Conservation (phyloP, 2,329 filamentous ascomycete genomes). For the Cercospora citrullina region DNA sequence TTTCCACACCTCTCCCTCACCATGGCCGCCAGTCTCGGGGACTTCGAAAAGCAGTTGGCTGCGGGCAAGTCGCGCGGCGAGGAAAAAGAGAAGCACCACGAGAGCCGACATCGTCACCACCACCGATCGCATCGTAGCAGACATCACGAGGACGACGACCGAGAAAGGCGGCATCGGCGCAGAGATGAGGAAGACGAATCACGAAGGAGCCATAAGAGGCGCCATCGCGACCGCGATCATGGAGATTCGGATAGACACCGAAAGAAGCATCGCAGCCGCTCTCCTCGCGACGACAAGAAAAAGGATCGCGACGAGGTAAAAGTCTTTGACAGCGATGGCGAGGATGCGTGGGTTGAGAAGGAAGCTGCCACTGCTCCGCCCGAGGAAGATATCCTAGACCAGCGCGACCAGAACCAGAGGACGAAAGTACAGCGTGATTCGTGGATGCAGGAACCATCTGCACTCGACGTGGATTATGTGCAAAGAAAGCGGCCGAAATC, state of each 20-base stretch:
- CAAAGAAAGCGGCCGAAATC: conserved; percentile 56
- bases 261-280: conserved; percentile 35
- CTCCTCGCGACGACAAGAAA: conserved; percentile 38
- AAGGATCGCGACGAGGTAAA: conserved; percentile 31
- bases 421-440: conserved; percentile 67
- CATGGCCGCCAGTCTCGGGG: conserved; percentile 59
- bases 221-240: conserved; percentile 50
- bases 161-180: conserved; percentile 50
- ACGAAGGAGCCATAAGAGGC: background rate
- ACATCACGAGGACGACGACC: conserved; percentile 44
- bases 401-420: conserved; percentile 42
- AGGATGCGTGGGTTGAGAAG: conserved; percentile 51
- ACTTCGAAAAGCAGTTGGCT: conserved; percentile 77
- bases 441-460: conserved; percentile 91
- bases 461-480: conserved; percentile 80
- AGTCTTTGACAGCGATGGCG: conserved; percentile 44
- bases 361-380: conserved; percentile 45
- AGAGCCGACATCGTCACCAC: conserved; percentile 41
- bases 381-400: conserved; percentile 48
- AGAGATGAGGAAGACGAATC: conserved; percentile 5
- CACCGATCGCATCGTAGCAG: conserved; percentile 46
- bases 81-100: conserved; percentile 64
- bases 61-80: conserved; percentile 53
- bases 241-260: conserved; percentile 40
- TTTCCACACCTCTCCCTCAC: background rate